Base-by-base conservation (phyloP, 768 basidiomycete genomes). In the Suillus bovinus region DNA sequence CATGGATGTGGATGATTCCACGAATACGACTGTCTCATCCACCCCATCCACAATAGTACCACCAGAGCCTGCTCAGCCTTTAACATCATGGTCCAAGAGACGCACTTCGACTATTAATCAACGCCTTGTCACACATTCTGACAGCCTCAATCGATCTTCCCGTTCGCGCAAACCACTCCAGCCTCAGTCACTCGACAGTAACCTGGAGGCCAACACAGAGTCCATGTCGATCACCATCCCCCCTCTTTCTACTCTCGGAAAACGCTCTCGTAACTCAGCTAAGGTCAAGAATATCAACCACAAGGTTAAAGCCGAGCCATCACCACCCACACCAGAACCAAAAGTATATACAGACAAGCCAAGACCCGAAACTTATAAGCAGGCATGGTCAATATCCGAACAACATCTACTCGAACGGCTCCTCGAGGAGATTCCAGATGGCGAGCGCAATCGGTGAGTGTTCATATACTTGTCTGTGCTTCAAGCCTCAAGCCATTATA, bases 371-470 rank as follows among this genome's bases (percentile, higher is more conserved):
- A 93, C 91, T n/a, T 93, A 90, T 76, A 93, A 93, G 71, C 86
- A 88, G 63, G 82, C 88, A 1, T 94, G 91, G 92, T 84, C 86
- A 2, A 78, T 86, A 24, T 84, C 82, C 0, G 91, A 93, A 69
- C 92, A 93, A 66, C 88, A 90, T 66, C 76, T 90, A 17, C 81
- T 93, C 1, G 92, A 93, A 70, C 82, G 84, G 31, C 75, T 92
- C 50, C 71, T 93, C 58, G 87, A 89, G 58, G 83, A 91, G 72
- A 89, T 91, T 52, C 92, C 92, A 0, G 87, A 86, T 16, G 87
- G 87, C 24, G 89, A 90, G 75, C 85, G 86, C 72, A 87, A 90
- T 72, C 75, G 91, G 91, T 88, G 63, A 8, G 83, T 74, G 50
- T 39, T 17, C 59, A 14, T 31, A 49, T 13, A 5, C 57, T 27